Evolutionary conservation across 2,329 filamentous ascomycete species (phyloP), one percentile per base, ranked within the genome.

Genomic region (Sclerotinia spermophila): DNA sequence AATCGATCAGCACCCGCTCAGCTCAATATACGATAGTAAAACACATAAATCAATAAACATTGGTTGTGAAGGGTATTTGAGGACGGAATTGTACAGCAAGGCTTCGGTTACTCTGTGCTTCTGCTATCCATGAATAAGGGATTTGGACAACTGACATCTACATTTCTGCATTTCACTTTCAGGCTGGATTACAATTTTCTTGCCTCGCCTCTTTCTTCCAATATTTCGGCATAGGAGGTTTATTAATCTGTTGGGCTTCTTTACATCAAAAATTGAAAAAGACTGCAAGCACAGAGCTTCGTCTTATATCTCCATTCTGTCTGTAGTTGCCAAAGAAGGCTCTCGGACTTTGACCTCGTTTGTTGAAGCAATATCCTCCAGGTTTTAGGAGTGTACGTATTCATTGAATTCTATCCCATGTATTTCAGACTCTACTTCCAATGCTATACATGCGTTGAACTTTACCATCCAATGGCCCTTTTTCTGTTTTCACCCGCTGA

Each of bases 231-330:
- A 65, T 66, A 61, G 67, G 42, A 44, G 35, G 44, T 68, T 68
- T 10, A 68, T 62, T 35, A 51, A 62, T 68, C 55, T 68, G 67
- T 62, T 68, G 56, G 67, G 56, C 56, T 68, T 70, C 70, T 72
- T 72, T 68, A 75, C 70, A 66, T 73, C 72, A 72, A 69, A 35
- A 53, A 72, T 75, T 74, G 67, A 65, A 70, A 69, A 77, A 79
- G 84, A 83, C 81, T 81, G 82, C 81, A 85, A 87, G 87, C 85
- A 89, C 82, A 88, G 86, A 89, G 87, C 87, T 88, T 87, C 86
- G 82, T 89, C 86, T 87, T 78, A 84, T 42, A 69, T 69, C 81
- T 80, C 77, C 78, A 81, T 82, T 82, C 72, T 76, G 69, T 79
- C 77, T 79, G 76, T 73, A 77, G 77, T 74, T 74, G 74, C 76